phyloP scores from a whole-genome alignment of 371 early-diverging fungal species.

The Rhizopus microsporus region DNA sequence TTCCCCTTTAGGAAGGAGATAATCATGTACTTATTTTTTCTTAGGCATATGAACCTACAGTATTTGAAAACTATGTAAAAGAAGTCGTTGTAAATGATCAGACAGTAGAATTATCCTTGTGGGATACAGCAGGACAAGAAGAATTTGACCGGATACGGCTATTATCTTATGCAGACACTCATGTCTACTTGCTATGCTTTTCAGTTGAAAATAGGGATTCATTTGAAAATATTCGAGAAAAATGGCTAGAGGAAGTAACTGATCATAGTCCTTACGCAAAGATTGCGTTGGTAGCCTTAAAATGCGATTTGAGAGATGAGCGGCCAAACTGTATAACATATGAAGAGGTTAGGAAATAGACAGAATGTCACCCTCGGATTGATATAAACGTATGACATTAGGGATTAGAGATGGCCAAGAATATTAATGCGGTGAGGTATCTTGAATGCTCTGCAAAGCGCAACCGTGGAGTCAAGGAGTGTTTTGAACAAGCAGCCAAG shows the following conservation, averaged over 20 bases:
- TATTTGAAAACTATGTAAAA: conserved; percentile 88
- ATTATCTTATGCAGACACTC: conserved; percentile 57
- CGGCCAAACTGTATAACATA: conserved; percentile 37
- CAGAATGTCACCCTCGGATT: neutral
- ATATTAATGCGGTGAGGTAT: conserved; percentile 50
- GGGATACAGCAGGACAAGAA: conserved; percentile 93
- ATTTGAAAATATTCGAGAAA: conserved; percentile 57
- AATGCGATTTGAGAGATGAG: conserved; percentile 61
- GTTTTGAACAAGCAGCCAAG: conserved; percentile 56
- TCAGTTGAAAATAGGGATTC: conserved; percentile 60
- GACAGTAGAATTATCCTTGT: conserved; percentile 81
- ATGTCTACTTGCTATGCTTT: conserved; percentile 61
- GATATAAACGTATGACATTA: conserved; percentile 9
- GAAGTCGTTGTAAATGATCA: conserved; percentile 79
- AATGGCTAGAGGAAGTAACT: conserved; percentile 55
- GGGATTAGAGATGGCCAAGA: conserved; percentile 49
- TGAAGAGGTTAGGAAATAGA: conserved; percentile 40
- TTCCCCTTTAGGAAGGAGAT: neutral
- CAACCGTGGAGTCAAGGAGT: conserved; percentile 54
- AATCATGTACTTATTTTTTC: neutral
- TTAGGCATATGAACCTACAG: conserved; percentile 68
- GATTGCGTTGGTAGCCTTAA: conserved; percentile 56
- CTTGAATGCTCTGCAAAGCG: conserved; percentile 59
- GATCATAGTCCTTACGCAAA: conserved; percentile 52
- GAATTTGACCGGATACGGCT: conserved; percentile 62